phyloP scores from a whole-genome alignment of 2,329 filamentous ascomycete species.

The Fusarium musae region DNA sequence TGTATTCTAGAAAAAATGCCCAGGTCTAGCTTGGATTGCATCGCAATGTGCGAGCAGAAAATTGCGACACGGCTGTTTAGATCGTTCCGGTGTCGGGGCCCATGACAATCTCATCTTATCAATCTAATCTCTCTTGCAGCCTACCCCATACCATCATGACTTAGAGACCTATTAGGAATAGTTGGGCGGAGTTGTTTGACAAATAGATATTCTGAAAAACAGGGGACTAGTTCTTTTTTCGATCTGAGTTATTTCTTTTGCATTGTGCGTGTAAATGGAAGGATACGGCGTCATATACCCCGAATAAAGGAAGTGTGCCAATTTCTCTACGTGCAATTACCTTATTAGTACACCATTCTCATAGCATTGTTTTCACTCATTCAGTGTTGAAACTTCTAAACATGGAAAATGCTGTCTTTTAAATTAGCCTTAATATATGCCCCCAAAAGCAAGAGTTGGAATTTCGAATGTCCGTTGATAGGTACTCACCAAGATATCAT shows the following conservation, averaged over 20 bases:
- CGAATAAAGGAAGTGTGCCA: accelerated
- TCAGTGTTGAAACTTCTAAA: background rate
- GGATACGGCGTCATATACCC: background rate
- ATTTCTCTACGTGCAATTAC: background rate
- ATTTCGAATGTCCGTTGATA: background rate
- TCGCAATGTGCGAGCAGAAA: constrained; percentile 28
- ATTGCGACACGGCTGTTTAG: constrained; percentile 24
- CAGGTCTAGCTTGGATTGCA: background rate
- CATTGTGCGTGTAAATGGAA: background rate
- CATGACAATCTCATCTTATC: constrained; percentile 39
- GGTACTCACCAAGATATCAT: background rate
- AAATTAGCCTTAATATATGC: background rate
- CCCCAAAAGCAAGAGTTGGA: background rate
- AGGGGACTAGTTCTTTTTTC: background rate
- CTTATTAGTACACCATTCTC: background rate
- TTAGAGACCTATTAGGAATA: background rate
- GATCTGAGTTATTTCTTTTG: background rate
- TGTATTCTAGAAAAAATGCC: background rate
- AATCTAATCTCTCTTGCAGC: constrained; percentile 31
- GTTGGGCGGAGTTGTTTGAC: background rate
- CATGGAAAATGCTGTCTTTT: background rate
- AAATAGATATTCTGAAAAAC: background rate
- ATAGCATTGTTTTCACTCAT: background rate
- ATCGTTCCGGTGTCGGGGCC: constrained; percentile 31
- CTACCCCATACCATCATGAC: constrained; percentile 32